Base-by-base conservation (phyloP, 169 alveolate species). In the Neospora caninum region DNA sequence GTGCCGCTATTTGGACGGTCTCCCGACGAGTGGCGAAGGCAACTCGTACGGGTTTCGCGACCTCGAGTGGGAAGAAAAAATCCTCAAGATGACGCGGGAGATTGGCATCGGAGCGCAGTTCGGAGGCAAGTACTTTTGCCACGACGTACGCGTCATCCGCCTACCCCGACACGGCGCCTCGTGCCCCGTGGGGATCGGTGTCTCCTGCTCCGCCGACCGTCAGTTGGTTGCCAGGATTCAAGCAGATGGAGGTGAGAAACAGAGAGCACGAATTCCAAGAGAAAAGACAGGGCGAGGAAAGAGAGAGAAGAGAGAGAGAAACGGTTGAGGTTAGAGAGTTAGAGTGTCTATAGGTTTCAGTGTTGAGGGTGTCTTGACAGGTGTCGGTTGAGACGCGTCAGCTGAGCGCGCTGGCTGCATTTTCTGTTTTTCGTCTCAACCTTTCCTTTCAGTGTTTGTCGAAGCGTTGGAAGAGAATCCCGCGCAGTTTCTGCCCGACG, bases 91-190 rank as follows among this genome's bases (percentile, higher is more conserved):
- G 80, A 88, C 94, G 64, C 96, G 97, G 88, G 95, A 94, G 41
- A 94, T 98, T 53, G 99, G 99, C 54, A 97, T 98, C 45, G 99
- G 99, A 43, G 99, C 99, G 53, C 99, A 98, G 93, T 98, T 98
- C 88, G 99, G 99, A 6, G 99, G 99, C 53, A 98, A 97, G 95
- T 97, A 98, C 96, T 98, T 97, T 95, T 95, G 98, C 84, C 99
- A 98, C 82, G 99, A 98, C 88, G 99, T 98, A 49, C 95, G 99
- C 43, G 98, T 98, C 42, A 95, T 98, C 78, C 92, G 99, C 38
- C 96, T 98, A 83, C 99, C 99, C 53, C 88, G 99, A 45, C 99
- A 98, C 93, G 98, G 98, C 13, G 99, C 98, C 13, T 97, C 98
- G 10, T 97, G 98, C 67, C 99, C 99, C 4, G 97, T 98, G 70